phyloP scores from a whole-genome alignment of 352 stramenopile genomes.

The Globisporangium acanthophoron region DNA sequence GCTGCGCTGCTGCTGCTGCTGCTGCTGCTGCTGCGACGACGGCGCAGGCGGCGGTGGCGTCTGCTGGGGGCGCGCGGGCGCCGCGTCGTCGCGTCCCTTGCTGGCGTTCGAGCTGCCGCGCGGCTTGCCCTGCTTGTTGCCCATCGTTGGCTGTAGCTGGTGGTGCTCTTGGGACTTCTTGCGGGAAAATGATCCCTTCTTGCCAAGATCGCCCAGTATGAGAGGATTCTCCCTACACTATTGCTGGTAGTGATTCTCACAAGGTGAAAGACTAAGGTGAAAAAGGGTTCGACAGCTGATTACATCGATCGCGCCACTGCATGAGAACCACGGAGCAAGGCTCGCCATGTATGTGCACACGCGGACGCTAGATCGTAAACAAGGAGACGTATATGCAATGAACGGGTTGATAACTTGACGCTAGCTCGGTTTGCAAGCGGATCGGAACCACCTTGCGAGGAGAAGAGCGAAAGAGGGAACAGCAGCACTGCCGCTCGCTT shows the following conservation, averaged over 20 bases:
- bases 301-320: too few relatives aligned
- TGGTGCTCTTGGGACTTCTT: constrained; percentile 16
- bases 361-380: too few relatives aligned
- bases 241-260: background rate
- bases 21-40: constrained; percentile 13
- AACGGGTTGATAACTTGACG: background rate
- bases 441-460: too few relatives aligned
- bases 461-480: background rate
- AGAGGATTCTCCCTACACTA: too few relatives aligned
- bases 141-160: constrained; percentile 28
- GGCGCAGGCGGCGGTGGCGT: constrained; percentile 7
- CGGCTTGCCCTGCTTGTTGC: constrained; percentile 81
- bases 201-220: background rate
- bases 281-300: too few relatives aligned
- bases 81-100: constrained; percentile 12
- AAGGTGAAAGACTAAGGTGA: too few relatives aligned
- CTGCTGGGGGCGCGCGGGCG: constrained; percentile 10
- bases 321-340: too few relatives aligned
- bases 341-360: too few relatives aligned
- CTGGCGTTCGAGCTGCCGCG: constrained; percentile 20
- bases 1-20: constrained; percentile 10
- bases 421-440: too few relatives aligned
- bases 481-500: background rate
- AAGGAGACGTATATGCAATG: background rate
- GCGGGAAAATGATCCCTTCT: constrained; percentile 25